A percentile compares a stretch with the other conserved stretches of the same genome.
Evolutionary conservation across 306 rosid genomes (phyloP).

Genomic region (Quillaja saponaria): DNA sequence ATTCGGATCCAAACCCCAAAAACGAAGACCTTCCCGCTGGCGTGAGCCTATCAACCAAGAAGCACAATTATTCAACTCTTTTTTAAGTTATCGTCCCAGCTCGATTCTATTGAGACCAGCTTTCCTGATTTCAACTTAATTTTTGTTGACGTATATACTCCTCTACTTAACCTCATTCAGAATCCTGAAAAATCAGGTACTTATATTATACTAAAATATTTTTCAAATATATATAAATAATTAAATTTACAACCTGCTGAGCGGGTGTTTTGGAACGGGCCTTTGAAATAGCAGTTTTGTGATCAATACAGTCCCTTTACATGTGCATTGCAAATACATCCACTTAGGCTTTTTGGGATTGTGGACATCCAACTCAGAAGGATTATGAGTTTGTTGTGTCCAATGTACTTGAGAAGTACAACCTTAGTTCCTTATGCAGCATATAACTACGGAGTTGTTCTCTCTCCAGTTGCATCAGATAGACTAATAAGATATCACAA

Average conservation of each 20-base stretch:
- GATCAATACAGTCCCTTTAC: neutral
- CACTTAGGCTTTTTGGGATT: conserved; percentile 39
- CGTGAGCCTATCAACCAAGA: neutral
- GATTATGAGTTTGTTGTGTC: conserved; percentile 26
- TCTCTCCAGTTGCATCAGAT: too few species aligned
- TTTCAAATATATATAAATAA: too few species aligned
- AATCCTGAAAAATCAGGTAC: conserved; percentile 34
- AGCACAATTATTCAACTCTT: conserved; percentile 33
- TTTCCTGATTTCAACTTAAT: conserved; percentile 14
- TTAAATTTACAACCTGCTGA: conserved; percentile 20
- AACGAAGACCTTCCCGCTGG: neutral
- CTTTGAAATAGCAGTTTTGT: conserved; percentile 18
- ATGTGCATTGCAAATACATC: conserved; percentile 26
- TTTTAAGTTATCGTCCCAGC: conserved; percentile 2
- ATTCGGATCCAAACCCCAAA: neutral
- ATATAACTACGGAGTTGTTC: too few species aligned
- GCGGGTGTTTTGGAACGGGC: conserved; percentile 45
- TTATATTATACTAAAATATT: too few species aligned
- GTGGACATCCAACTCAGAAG: conserved; percentile 43
- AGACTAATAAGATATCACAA: too few species aligned
- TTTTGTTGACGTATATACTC: conserved; percentile 37
- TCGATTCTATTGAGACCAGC: neutral
- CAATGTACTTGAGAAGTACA: conserved; percentile 6
- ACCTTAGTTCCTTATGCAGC: neutral
- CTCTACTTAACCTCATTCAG: conserved; percentile 22